Evolutionary conservation across 768 basidiomycete genomes (phyloP).

Genomic region (Boletus coccyginus): DNA sequence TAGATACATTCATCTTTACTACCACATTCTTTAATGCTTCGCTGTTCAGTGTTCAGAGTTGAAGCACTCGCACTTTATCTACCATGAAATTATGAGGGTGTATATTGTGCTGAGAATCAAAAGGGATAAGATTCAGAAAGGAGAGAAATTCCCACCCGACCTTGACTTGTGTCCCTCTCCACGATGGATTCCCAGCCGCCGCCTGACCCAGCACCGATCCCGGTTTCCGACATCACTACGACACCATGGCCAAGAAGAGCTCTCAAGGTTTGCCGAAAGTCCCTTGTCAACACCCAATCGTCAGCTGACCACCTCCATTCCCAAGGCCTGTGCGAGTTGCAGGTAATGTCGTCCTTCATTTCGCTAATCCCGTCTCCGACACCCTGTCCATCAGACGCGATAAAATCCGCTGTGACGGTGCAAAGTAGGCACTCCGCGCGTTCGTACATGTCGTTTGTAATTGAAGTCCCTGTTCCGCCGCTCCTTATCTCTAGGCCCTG

Average conservation of each 20-base stretch:
- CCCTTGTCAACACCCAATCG: background rate
- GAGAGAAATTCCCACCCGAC: constrained; percentile 29
- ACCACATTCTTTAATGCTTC: background rate
- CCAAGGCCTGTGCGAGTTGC: constrained; percentile 59
- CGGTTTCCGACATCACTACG: constrained; percentile 52
- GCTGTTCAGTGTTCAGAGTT: constrained; percentile 9
- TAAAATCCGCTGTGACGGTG: constrained; percentile 59
- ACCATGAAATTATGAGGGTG: background rate
- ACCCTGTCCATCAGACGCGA: constrained; percentile 42
- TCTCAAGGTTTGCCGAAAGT: constrained; percentile 41
- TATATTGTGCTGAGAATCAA: too few species aligned
- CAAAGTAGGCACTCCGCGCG: constrained; percentile 35
- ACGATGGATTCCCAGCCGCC: constrained; percentile 36
- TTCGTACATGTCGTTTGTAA: background rate
- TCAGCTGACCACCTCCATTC: constrained; percentile 11
- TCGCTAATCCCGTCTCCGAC: background rate
- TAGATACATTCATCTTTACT: background rate
- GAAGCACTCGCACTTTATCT: background rate
- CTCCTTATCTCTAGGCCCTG: constrained; percentile 45
- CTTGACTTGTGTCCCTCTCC: constrained; percentile 28
- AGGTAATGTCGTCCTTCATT: constrained; percentile 33
- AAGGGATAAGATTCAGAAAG: constrained; percentile 25
- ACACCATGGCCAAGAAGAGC: constrained; percentile 50
- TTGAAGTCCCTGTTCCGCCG: background rate
- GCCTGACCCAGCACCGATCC: constrained; percentile 36